Percentiles rank a stretch among this genome's conserved stretches.
Conservation (phyloP, 768 basidiomycete genomes). For the Auriscalpium vulgare region DNA sequence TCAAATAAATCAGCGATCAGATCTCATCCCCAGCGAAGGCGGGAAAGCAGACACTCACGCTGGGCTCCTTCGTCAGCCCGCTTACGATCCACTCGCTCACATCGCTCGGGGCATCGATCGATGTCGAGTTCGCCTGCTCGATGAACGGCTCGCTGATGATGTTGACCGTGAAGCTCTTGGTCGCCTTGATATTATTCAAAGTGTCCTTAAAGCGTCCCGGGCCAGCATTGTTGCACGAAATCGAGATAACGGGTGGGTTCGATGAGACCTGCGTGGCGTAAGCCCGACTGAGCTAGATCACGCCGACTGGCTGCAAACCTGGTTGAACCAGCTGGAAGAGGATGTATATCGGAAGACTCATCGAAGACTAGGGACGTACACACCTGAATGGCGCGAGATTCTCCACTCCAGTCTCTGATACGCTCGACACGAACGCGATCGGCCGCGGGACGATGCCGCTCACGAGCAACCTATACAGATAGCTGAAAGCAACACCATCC, state of each 20-base stretch:
- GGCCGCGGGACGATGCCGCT: constrained; percentile 59
- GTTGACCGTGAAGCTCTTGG: constrained; percentile 63
- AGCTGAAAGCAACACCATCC: constrained; percentile 10
- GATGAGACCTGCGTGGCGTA: constrained; percentile 39
- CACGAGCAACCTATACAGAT: constrained; percentile 43
- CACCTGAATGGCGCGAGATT: constrained; percentile 60
- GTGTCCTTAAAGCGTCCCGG: constrained; percentile 42
- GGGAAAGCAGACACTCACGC: constrained; percentile 30
- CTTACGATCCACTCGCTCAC: constrained; percentile 44
- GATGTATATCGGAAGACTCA: too few species aligned
- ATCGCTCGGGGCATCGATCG: constrained; percentile 45
- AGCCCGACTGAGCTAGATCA: not conserved
- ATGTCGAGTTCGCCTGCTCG: constrained; percentile 48
- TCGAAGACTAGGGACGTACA: constrained; percentile 6
- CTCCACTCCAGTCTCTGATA: constrained; percentile 39
- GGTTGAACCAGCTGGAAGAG: not conserved
- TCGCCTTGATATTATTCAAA: constrained; percentile 52
- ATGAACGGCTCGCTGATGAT: constrained; percentile 62
- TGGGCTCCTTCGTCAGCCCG: constrained; percentile 25
- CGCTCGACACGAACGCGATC: constrained; percentile 57
- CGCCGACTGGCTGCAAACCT: not conserved
- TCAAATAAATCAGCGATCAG: not conserved
- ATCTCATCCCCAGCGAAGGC: not conserved
- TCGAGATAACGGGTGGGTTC: constrained; percentile 57
- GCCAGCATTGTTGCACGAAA: constrained; percentile 41